Percentiles rank a stretch among this genome's conserved stretches.
phyloP scores from a whole-genome alignment of 1,139 yeast genomes.

The Hansenula anomala region DNA sequence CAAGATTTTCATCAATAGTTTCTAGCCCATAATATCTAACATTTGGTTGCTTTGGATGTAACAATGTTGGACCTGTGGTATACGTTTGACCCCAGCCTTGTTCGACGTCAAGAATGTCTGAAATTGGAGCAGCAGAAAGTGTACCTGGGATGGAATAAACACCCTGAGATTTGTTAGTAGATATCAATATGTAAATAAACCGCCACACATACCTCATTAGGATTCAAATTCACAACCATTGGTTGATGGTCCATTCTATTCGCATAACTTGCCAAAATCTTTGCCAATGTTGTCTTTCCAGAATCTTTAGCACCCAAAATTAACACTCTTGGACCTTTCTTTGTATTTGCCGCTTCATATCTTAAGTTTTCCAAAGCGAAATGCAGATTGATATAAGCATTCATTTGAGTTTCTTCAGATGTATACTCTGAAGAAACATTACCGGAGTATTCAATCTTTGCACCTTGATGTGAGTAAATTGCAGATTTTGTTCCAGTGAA shows the following conservation, averaged over 20 bases:
- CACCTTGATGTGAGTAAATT: conserved; percentile 57
- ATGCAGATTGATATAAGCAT: conserved; percentile 62
- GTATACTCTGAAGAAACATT: conserved; percentile 51
- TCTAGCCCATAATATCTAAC: conserved; percentile 79
- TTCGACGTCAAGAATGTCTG: conserved; percentile 78
- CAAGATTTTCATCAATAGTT: conserved; percentile 50
- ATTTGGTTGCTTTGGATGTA: conserved; percentile 85
- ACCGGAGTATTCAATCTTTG: conserved; percentile 42
- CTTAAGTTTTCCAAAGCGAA: conserved; percentile 69
- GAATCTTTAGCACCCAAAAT: conserved; percentile 67
- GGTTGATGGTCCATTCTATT: conserved; percentile 64
- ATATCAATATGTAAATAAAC: neutral
- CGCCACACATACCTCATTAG: conserved; percentile 39
- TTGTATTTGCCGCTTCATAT: conserved; percentile 23
- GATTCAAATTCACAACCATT: conserved; percentile 76
- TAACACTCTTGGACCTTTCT: conserved; percentile 60
- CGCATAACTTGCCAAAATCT: conserved; percentile 71
- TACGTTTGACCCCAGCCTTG: conserved; percentile 82
- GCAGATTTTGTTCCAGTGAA: conserved; percentile 56
- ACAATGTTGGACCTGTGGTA: conserved; percentile 79
- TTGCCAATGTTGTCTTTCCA: conserved; percentile 77
- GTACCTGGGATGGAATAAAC: conserved; percentile 83
- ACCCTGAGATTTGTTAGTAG: conserved; percentile 29
- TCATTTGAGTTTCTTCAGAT: conserved; percentile 68
- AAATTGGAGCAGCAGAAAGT: conserved; percentile 76